phyloP scores from a whole-genome alignment of 2,329 filamentous ascomycete genomes.

The Beauveria rudraprayagi region DNA sequence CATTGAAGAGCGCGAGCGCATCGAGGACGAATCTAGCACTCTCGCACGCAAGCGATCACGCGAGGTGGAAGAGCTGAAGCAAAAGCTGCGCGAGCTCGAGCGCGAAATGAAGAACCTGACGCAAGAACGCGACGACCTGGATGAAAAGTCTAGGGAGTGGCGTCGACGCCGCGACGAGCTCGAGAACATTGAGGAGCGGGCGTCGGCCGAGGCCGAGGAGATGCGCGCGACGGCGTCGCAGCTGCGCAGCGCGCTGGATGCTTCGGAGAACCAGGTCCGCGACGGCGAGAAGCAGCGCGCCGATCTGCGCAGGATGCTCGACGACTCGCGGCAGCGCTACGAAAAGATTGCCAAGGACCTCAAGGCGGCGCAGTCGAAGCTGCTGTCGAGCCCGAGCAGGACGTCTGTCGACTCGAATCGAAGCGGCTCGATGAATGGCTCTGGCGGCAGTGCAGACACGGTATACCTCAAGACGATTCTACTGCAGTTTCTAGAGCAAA shows the following conservation, averaged over 20 bases:
- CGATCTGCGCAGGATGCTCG: conserved; percentile 66
- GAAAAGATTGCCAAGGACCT: conserved; percentile 70
- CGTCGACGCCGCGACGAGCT: conserved; percentile 66
- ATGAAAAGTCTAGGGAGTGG: conserved; percentile 65
- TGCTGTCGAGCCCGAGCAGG: conserved; percentile 31
- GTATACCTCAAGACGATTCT: conserved; percentile 75
- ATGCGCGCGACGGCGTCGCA: conserved; percentile 68
- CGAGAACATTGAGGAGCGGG: conserved; percentile 60
- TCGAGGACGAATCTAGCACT: conserved; percentile 82
- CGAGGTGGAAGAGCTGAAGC: conserved; percentile 80
- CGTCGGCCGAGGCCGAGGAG: conserved; percentile 66
- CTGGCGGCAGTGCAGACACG: conserved; percentile 32
- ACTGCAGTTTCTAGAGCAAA: conserved; percentile 73
- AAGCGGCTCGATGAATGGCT: conserved; percentile 30
- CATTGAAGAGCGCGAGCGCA: conserved; percentile 85
- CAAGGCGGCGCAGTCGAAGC: conserved; percentile 43
- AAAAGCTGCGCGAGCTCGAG: conserved; percentile 73
- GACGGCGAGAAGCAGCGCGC: conserved; percentile 76
- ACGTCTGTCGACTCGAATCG: conserved; percentile 40
- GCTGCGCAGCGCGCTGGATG: conserved; percentile 73
- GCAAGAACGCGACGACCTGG: conserved; percentile 71
- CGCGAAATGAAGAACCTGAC: conserved; percentile 61
- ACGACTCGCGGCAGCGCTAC: conserved; percentile 67
- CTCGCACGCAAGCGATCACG: conserved; percentile 67
- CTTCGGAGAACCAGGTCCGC: conserved; percentile 74